Evolutionary conservation across 805 yeast genomes (phyloP), one percentile per base, ranked within the genome.

Genomic region (Starmerella sirachaensis): DNA sequence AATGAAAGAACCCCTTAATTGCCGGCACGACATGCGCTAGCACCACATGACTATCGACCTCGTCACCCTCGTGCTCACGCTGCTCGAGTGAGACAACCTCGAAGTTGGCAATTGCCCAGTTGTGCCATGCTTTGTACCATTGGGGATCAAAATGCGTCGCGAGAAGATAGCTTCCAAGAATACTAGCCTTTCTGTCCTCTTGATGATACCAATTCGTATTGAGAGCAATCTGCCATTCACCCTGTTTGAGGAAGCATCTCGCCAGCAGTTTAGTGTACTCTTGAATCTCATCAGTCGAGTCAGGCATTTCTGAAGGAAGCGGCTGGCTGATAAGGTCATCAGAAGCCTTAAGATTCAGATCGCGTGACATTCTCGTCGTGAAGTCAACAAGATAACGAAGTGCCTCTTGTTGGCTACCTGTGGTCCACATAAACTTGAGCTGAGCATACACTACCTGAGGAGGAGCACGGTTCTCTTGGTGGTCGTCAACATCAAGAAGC

Each of bases 121-220:
- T 88, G 57, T 91, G 99, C 98, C 98, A 93, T 13, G 97, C 98
- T 55, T 93, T 91, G 54, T 91, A 91, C 95, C 98, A 91, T 18
- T 72, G 70, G 24, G 72, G 68, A 56, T 91, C 96, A 58, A 91
- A 88, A 56, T 86, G 95, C 0, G 98, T 88, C 0, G 98, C 97
- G 46, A 91, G 65, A 38, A 91, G 63, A 56, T 83, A 91, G 0
- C 96, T 85, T 10, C 96, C 94, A 42, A 91, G 62, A 47, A 91
- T 84, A 1, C 86, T 79, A 30, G 84, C 86, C 1, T 86, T 76
- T 25, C 68, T 65, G n/a, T 52, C 60, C 6, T 64, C 58, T 44
- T 76, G 80, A 8, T 74, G 68, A 43, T 82, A 70, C 97, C 97
- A 88, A 45, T 73, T 73, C 33, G 66, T 70, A 41, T 79, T 78